Base-by-base conservation (phyloP, 164 flowering plant species). In the Warburgia ugandensis region DNA sequence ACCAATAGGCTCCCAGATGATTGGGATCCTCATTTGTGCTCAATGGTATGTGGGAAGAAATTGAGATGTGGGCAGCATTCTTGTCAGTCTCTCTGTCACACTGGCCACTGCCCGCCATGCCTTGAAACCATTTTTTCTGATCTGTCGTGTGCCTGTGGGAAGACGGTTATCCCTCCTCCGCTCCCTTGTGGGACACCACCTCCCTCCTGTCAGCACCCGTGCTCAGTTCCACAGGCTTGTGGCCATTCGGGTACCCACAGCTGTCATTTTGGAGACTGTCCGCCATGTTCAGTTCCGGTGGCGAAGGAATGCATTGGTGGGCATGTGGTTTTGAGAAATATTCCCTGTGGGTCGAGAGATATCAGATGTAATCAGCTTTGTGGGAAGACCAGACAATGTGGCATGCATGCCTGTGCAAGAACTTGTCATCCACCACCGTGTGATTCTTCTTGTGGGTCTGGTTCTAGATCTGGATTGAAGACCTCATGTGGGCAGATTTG, bases 221-320 rank as follows among this genome's bases (percentile, higher is more conserved):
- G 99, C 61, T 74, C 82, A 17, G 76, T 82, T 43, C 77, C 89
- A 48, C 99, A 79, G 61, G 79, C 95, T 19, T 92, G 99, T 69
- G 99, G 99, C 33, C 99, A 92, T 65, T 30, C 74, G 0, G 54
- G 89, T 21, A 54, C 95, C 17, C 99, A 92, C 63, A 77, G 81
- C 66, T 92, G 99, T 59, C 99, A 92, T 58, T 88, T 92, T 62
- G 97, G 99, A 10, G 99, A 88, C 23, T 92, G 99, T 55, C 95
- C 95, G 12, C 95, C 97, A 9, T 92, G 99, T 69, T 66, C 97
- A 9, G 73, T 80, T 54, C 95, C 95, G 0, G 58, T 86, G 43
- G 87, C 95, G 4, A 92, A 92, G 72, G 95, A 92, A 64, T 92
- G 99, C 55, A 65, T 84, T 44, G 97, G 99, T 38, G 94, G 95